phyloP scores from a whole-genome alignment of 345 rosid species.

The Lumnitzera littorea region DNA sequence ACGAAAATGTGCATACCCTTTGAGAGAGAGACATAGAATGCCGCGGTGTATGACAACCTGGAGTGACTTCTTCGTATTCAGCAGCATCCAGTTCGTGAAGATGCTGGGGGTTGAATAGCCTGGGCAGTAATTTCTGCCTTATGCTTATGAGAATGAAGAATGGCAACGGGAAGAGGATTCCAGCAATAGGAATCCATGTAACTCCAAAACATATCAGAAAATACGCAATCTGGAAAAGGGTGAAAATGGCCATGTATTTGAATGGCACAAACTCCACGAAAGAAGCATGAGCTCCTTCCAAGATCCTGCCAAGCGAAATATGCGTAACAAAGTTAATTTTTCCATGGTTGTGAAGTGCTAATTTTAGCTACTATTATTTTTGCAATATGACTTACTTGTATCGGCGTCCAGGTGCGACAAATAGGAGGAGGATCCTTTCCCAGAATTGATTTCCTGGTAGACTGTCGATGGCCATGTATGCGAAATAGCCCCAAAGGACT shows the following conservation, averaged over 20 bases:
- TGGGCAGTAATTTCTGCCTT: neutral
- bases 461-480: constrained; percentile 10
- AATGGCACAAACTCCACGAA: constrained; percentile 6
- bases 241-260: neutral
- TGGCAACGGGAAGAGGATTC: constrained; percentile 1
- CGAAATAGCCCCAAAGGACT: constrained; percentile 12
- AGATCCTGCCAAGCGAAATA: constrained; percentile 38
- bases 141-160: constrained; percentile 2
- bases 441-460: constrained; percentile 13
- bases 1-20: neutral
- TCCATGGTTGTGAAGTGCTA: neutral
- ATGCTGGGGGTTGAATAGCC: neutral
- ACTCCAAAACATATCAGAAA: constrained; percentile 72
- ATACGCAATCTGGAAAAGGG: constrained; percentile 44
- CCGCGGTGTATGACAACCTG: too few relatives aligned
- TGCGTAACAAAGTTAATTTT: neutral
- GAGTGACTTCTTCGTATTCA: constrained; percentile 58
- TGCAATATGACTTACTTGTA: constrained; percentile 1
- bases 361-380: neutral
- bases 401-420: constrained; percentile 5
- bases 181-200: constrained; percentile 4
- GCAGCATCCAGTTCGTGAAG: constrained; percentile 49
- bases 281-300: constrained; percentile 33
- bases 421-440: constrained; percentile 10
- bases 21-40: too few relatives aligned